Evolutionary conservation across 2,329 filamentous ascomycete species (phyloP).

Genomic region (Nothophaeocryptopus gaeumannii): DNA sequence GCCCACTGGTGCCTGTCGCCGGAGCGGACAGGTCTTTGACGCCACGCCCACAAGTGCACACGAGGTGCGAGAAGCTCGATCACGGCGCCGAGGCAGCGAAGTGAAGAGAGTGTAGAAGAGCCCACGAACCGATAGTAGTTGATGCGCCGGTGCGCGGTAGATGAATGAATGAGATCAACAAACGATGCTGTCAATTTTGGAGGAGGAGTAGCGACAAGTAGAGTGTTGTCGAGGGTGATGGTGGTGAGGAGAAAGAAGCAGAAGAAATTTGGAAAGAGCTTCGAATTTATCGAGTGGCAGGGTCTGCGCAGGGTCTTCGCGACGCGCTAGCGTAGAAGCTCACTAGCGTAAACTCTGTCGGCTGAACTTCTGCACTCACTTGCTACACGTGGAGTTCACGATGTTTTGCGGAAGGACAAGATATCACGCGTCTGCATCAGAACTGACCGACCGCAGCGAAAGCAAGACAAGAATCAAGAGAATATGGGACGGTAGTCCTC

Average conservation of each 20-base stretch:
- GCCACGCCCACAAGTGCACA: constrained; percentile 26
- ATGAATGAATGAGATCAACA: constrained; percentile 6
- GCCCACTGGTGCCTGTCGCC: constrained; percentile 27
- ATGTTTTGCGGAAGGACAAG: too few relatives aligned
- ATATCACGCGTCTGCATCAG: too few relatives aligned
- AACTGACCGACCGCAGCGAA: too few relatives aligned
- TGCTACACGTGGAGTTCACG: too few relatives aligned
- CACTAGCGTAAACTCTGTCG: constrained; percentile 2
- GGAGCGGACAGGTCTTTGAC: constrained; percentile 21
- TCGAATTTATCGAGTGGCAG: constrained; percentile 1
- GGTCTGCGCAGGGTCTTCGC: not conserved
- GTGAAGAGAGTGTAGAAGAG: constrained; percentile 26
- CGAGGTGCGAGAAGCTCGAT: constrained; percentile 24
- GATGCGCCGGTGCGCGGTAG: constrained; percentile 1
- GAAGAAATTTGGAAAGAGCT: not conserved
- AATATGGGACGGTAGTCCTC: constrained; percentile 13
- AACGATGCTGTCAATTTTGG: constrained; percentile 8
- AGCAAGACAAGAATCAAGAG: too few relatives aligned
- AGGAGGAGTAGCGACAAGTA: not conserved
- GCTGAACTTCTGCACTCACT: too few relatives aligned
- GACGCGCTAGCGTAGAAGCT: not conserved
- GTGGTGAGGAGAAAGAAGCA: not conserved
- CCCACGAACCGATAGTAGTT: constrained; percentile 28
- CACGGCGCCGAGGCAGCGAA: constrained; percentile 24
- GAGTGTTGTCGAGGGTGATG: not conserved